These are phyloP conservation scores for Aspergillus sp. DNA, from an alignment of 2,329 filamentous ascomycete genomes.

Conservation along the genomic window DNA sequence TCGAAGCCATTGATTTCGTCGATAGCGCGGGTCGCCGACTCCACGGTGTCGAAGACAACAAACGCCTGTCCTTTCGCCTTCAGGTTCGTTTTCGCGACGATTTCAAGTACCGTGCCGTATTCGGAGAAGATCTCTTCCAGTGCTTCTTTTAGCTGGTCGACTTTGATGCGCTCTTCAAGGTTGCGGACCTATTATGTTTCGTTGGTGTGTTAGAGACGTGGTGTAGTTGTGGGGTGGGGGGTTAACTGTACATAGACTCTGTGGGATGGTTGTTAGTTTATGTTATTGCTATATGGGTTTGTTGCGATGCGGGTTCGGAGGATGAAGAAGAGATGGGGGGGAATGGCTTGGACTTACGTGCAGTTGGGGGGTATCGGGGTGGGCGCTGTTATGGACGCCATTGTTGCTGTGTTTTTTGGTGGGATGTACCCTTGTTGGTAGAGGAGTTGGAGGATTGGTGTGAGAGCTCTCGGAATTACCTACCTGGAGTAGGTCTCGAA, in stretches of 20 bases:
- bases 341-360: conserved; percentile 35
- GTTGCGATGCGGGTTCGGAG: not conserved
- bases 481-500: not conserved
- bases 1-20: conserved; percentile 92
- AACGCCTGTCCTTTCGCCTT: conserved; percentile 96
- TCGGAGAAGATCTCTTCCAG: conserved; percentile 80
- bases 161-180: conserved; percentile 88
- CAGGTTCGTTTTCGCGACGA: conserved; percentile 85
- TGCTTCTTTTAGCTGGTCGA: conserved; percentile 71
- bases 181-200: conserved; percentile 62
- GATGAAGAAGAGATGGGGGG: not conserved
- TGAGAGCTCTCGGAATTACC: not conserved
- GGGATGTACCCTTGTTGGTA: conserved; percentile 21
- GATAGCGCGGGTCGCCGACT: conserved; percentile 77
- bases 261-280: conserved; percentile 19
- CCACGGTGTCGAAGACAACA: conserved; percentile 81
- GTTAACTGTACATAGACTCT: conserved; percentile 45
- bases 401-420: conserved; percentile 32
- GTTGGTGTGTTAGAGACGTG: conserved; percentile 14
- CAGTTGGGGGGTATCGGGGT: conserved; percentile 39
- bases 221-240: conserved; percentile 14
- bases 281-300: not conserved
- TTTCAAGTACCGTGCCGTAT: conserved; percentile 81
- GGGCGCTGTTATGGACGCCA: conserved; percentile 39
- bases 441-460: not conserved